phyloP scores from a whole-genome alignment of 495 filamentous ascomycete species.

The Penicillium lagena region DNA sequence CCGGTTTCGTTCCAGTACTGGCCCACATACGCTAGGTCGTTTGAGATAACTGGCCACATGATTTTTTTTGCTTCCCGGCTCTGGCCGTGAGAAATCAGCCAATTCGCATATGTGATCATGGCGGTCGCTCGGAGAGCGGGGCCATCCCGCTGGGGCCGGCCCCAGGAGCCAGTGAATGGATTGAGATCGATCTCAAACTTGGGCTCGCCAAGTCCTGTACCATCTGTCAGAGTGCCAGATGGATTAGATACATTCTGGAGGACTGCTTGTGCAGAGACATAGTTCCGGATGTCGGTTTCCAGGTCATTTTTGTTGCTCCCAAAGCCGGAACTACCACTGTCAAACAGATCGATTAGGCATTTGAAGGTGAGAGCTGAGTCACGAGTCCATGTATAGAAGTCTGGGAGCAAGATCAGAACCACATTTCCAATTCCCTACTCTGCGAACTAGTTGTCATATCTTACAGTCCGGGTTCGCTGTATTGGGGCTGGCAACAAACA shows the following conservation, averaged over 20 bases:
- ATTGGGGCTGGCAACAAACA: constrained; percentile 50
- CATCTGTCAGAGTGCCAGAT: constrained; percentile 43
- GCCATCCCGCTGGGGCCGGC: constrained; percentile 57
- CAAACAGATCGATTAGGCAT: constrained; percentile 38
- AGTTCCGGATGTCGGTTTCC: constrained; percentile 41
- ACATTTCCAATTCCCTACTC: not conserved
- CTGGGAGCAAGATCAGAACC: constrained; percentile 18
- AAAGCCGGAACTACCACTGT: constrained; percentile 18
- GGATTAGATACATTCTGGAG: constrained; percentile 50
- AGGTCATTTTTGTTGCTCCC: constrained; percentile 27
- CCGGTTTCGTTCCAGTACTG: constrained; percentile 67
- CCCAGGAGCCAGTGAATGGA: constrained; percentile 52
- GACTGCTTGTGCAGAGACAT: constrained; percentile 45
- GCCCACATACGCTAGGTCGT: constrained; percentile 61
- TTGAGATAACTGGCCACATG: constrained; percentile 59
- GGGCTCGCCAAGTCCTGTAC: constrained; percentile 51
- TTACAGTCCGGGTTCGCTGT: constrained; percentile 47
- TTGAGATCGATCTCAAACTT: constrained; percentile 51
- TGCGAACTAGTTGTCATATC: not conserved
- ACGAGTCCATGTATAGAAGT: constrained; percentile 57
- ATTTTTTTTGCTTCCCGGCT: constrained; percentile 12
- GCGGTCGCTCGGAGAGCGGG: constrained; percentile 38
- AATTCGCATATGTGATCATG: constrained; percentile 29
- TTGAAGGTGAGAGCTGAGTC: constrained; percentile 53
- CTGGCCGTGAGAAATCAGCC: constrained; percentile 14